Percentiles rank a stretch among this genome's conserved stretches.
Conservation (phyloP, 1,284 basidiomycete genomes). For the Moesziomyces sp. region DNA sequence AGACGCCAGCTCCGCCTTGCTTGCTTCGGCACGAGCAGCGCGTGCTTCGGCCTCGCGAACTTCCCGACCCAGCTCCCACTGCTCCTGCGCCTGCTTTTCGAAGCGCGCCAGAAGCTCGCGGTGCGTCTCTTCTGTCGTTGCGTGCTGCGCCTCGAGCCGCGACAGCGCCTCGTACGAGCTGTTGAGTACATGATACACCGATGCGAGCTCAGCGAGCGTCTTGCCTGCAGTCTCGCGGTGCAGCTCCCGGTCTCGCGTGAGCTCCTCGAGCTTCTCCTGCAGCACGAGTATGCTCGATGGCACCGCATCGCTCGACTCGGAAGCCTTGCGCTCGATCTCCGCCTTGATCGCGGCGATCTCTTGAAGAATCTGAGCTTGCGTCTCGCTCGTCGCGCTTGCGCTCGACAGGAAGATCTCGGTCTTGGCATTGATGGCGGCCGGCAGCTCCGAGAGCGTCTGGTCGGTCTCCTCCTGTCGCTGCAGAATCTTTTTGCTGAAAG, state of each 20-base stretch:
- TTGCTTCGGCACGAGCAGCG: slow-evolving; percentile 8
- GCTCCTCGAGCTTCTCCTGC: slow-evolving; percentile 19
- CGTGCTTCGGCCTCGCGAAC: slow-evolving; percentile 26
- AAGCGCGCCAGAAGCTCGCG: slow-evolving; percentile 3
- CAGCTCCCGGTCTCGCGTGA: slow-evolving; percentile 9
- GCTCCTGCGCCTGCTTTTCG: slow-evolving; percentile 18
- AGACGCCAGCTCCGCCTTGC: slow-evolving; percentile 8
- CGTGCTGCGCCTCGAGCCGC: slow-evolving; percentile 17
- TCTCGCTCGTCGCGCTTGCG: slow-evolving; percentile 17
- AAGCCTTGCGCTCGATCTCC: slow-evolving; percentile 4
- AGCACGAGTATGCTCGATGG: background rate
- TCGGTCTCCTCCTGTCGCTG: slow-evolving; percentile 56
- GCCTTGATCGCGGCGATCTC: slow-evolving; percentile 25
- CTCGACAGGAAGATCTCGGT: slow-evolving; percentile 55
- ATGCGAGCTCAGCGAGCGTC: slow-evolving; percentile 28
- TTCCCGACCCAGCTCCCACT: slow-evolving; percentile 4
- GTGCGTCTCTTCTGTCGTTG: slow-evolving; percentile 20
- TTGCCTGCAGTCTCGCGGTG: slow-evolving; percentile 29
- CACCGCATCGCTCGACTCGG: background rate
- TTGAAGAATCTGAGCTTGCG: slow-evolving; percentile 17
- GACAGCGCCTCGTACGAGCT: slow-evolving; percentile 30
- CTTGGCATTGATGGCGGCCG: slow-evolving; percentile 58
- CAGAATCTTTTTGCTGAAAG: slow-evolving; percentile 39
- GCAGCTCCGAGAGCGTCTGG: slow-evolving; percentile 46
- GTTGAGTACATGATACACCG: slow-evolving; percentile 32